Conservation (phyloP, 345 rosid genomes). For the Cardiospermum halicacabum region DNA sequence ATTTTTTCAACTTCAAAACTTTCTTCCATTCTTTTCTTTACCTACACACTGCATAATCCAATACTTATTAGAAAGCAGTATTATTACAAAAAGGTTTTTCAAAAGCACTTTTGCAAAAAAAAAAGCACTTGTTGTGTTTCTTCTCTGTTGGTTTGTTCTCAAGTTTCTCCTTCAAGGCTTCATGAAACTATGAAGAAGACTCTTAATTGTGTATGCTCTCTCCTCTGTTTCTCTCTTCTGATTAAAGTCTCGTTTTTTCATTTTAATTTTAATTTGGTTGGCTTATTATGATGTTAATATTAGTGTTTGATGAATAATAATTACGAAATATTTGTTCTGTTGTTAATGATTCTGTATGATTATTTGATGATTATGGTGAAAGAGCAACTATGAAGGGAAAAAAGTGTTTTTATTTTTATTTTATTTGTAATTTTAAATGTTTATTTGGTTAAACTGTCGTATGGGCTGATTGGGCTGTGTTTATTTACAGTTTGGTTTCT, state of each 20-base stretch:
- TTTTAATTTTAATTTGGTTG: constrained; percentile 3
- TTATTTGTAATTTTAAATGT: no score
- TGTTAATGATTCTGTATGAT: neutral
- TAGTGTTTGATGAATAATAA: constrained; percentile 4
- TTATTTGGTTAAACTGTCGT: no score
- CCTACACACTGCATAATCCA: constrained; percentile 10
- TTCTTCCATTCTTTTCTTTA: constrained; percentile 27
- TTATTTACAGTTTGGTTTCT: neutral
- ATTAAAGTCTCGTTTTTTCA: neutral
- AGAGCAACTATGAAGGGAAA: neutral
- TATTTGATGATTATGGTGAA: neutral
- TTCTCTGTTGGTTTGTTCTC: neutral
- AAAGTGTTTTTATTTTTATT: no score
- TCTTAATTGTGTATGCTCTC: constrained; percentile 28
- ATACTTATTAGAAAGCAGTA: neutral
- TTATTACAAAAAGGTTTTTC: neutral
- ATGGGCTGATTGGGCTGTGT: no score
- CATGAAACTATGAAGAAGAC: constrained; percentile 34
- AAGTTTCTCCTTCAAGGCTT: neutral
- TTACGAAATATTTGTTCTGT: neutral
- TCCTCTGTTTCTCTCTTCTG: neutral
- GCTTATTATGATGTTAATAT: neutral
- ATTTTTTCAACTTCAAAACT: constrained; percentile 4
- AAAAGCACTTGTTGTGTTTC: neutral
- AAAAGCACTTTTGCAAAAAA: constrained; percentile 1